phyloP scores from a whole-genome alignment of 192 early-diverging fungal genomes.

The Coemansia biformis region DNA sequence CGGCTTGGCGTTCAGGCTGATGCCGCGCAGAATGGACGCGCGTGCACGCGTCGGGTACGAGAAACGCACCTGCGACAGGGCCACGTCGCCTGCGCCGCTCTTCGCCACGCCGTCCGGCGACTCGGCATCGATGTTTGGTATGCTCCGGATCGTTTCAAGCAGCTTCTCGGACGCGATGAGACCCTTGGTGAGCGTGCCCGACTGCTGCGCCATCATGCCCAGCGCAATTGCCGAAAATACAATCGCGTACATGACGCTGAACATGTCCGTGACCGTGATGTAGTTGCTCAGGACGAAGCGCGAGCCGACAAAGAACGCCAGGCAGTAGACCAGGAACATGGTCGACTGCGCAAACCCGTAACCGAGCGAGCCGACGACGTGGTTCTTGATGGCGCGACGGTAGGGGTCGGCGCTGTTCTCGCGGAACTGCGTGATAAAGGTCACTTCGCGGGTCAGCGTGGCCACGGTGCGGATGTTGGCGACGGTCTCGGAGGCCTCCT shows the following conservation, averaged over 20 bases:
- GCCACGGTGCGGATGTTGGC: slow-evolving; percentile 82
- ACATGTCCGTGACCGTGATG: slow-evolving; percentile 52
- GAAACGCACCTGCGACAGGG: slow-evolving; percentile 45
- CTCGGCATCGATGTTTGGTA: slow-evolving; percentile 54
- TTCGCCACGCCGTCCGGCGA: slow-evolving; percentile 42
- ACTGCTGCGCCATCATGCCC: slow-evolving; percentile 62
- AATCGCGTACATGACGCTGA: slow-evolving; percentile 70
- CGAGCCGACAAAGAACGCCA: slow-evolving; percentile 71
- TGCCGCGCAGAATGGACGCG: slow-evolving; percentile 57
- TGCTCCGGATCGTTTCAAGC: slow-evolving; percentile 66
- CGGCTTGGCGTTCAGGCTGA: slow-evolving; percentile 48
- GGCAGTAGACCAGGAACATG: slow-evolving; percentile 67
- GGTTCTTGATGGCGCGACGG: slow-evolving; percentile 57
- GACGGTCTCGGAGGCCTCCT: slow-evolving; percentile 82
- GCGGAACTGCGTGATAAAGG: slow-evolving; percentile 63
- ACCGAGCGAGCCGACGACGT: slow-evolving; percentile 62
- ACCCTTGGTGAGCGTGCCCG: slow-evolving; percentile 73
- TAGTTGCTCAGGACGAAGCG: slow-evolving; percentile 54
- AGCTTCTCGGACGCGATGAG: slow-evolving; percentile 71
- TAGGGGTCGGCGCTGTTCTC: slow-evolving; percentile 65
- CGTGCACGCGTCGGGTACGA: slow-evolving; percentile 62
- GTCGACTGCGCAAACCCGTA: slow-evolving; percentile 69
- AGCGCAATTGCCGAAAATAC: slow-evolving; percentile 65
- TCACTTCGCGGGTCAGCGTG: slow-evolving; percentile 65
- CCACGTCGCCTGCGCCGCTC: slow-evolving; percentile 19